A percentile compares a stretch with the other conserved stretches of the same genome.
Conservation (phyloP, 1,284 basidiomycete genomes). For the Irpex sp. region DNA sequence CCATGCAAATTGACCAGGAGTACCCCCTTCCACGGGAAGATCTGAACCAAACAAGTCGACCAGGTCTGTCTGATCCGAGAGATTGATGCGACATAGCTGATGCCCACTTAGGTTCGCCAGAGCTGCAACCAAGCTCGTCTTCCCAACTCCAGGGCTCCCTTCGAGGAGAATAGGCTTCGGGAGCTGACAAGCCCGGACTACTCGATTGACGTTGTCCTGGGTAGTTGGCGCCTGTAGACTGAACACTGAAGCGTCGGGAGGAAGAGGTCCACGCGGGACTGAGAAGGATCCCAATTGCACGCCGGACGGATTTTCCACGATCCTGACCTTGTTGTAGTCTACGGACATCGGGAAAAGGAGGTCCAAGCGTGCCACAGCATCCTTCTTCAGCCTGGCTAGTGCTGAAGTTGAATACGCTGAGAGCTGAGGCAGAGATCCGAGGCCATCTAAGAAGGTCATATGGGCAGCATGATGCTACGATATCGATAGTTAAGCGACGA, state of each 20-base stretch:
- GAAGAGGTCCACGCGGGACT: conserved; percentile 54
- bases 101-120: conserved; percentile 81
- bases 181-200: conserved; percentile 88
- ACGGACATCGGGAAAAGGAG: conserved; percentile 44
- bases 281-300: conserved; percentile 76
- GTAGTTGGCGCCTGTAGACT: conserved; percentile 89
- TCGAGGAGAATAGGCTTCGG: conserved; percentile 92
- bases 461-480: conserved; percentile 80
- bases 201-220: conserved; percentile 82
- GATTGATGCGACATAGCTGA: conserved; percentile 89
- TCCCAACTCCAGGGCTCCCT: conserved; percentile 98
- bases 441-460: conserved; percentile 83
- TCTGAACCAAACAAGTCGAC: conserved; percentile 97
- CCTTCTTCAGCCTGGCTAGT: conserved; percentile 43
- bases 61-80: conserved; percentile 98
- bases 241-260: conserved; percentile 47
- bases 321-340: conserved; percentile 22
- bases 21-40: conserved; percentile 89
- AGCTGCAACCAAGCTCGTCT: conserved; percentile 91
- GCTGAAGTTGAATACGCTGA: conserved; percentile 47
- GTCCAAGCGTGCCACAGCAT: conserved; percentile 43
- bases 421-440: conserved; percentile 72
- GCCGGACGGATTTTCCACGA: conserved; percentile 30
- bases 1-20: conserved; percentile 94
- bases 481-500: conserved; percentile 5